Evolutionary conservation across 2,329 filamentous ascomycete species (phyloP).

Genomic region (Leptographium lundbergii): DNA sequence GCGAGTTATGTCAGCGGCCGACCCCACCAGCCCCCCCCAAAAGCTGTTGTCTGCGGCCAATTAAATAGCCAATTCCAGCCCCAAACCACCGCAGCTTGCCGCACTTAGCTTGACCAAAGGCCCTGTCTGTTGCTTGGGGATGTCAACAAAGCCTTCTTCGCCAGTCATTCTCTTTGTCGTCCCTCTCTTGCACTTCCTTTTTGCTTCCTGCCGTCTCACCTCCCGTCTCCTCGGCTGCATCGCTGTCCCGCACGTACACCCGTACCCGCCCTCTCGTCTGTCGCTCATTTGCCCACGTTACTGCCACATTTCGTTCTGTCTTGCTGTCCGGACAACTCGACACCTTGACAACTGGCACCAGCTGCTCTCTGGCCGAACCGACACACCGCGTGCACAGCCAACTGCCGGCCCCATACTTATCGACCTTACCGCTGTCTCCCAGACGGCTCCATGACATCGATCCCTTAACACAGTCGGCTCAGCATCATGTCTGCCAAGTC

Average conservation of each 20-base stretch:
- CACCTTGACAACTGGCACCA: too few species aligned
- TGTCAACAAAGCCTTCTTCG: neutral
- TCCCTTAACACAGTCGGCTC: neutral
- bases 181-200: neutral
- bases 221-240: neutral
- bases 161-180: neutral
- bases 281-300: neutral
- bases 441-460: neutral
- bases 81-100: neutral
- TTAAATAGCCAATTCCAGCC: neutral
- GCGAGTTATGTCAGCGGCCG: neutral
- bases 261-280: neutral
- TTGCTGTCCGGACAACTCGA: too few species aligned
- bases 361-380: too few species aligned
- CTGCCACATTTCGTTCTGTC: too few species aligned
- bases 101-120: neutral
- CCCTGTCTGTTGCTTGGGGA: neutral
- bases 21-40: neutral
- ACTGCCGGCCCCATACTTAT: too few species aligned
- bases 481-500: slow-evolving; percentile 35
- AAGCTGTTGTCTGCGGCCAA: neutral
- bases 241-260: neutral
- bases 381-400: too few species aligned
- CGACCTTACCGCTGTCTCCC: too few species aligned
- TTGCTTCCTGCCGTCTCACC: neutral